Evolutionary conservation across 129 eudicot genomes (phyloP).

Genomic region (Oenanthe sinensis): DNA sequence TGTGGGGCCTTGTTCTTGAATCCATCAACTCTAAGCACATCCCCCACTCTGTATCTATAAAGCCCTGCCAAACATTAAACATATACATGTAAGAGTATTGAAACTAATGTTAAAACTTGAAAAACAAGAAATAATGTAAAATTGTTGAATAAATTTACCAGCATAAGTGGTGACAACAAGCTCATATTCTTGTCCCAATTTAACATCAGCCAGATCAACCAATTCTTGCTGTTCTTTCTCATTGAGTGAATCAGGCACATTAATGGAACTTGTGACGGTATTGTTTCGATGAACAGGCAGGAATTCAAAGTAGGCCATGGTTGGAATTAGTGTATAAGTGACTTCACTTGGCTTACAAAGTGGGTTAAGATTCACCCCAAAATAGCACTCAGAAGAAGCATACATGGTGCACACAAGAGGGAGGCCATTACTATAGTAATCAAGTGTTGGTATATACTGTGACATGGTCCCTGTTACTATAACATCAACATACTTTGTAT

Average conservation of each 20-base stretch:
- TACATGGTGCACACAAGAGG: constrained; percentile 79
- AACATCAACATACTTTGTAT: constrained; percentile 63
- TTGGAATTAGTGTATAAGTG: constrained; percentile 65
- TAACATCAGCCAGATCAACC: constrained; percentile 59
- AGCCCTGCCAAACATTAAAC: constrained; percentile 37
- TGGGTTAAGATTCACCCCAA: constrained; percentile 64
- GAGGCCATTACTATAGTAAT: constrained; percentile 59
- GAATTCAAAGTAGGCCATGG: constrained; percentile 69
- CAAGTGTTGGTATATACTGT: constrained; percentile 72
- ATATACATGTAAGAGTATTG: neutral
- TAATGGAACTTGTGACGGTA: constrained; percentile 27
- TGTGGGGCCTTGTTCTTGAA: constrained; percentile 77
- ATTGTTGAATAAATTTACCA: constrained; percentile 18
- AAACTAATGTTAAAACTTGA: neutral
- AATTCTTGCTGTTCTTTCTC: constrained; percentile 57
- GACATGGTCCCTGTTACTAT: constrained; percentile 84
- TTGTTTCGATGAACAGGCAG: constrained; percentile 53
- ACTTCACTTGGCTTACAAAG: constrained; percentile 71
- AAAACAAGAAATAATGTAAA: neutral
- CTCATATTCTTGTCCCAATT: constrained; percentile 72
- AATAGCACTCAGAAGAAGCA: constrained; percentile 71
- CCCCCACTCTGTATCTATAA: constrained; percentile 70
- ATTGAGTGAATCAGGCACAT: constrained; percentile 42
- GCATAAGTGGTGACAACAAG: constrained; percentile 79
- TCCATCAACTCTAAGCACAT: constrained; percentile 62